Base-by-base conservation (phyloP, 2,329 filamentous ascomycete species). In the Gaeumannomyces tritici region DNA sequence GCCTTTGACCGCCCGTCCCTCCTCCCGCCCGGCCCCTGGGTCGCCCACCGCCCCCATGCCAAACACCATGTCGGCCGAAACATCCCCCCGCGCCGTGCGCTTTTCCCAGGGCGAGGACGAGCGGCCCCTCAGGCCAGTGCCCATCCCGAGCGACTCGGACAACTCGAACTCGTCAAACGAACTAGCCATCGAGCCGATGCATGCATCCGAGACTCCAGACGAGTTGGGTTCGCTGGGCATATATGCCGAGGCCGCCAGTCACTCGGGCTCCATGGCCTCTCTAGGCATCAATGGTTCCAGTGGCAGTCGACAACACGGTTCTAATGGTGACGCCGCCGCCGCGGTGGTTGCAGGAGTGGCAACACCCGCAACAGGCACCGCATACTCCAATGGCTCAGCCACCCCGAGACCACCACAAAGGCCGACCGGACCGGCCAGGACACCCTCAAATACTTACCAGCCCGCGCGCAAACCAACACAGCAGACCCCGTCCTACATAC, bases 401-500 rank as follows among this genome's bases (percentile, higher is more conserved):
- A 58, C 73, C 26, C 63, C 72, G 62, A 78, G 87, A 69, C 80
- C 60, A 7, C 35, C 83, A 29, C 85, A 89, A 69, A 83, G 89
- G 66, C 89, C 90, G 21, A 81, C 83, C 7, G 87, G 80, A 28
- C 89, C 89, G 24, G 82, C 83, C 62, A 81, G 90, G 69, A 92
- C 89, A 5, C 89, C 89, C 1, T 93, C 90, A 33, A 90, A 82
- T 72, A 92, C 90, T 35, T 95, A 95, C 73, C 89, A 89, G 65
- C 87, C 87, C 4, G 82, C 83, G 63, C 77, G 85, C 59, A 79
- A 82, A 62, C 79, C 82, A 2, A 65, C 60, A 0, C 74, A 74
- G 65, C 70, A 75, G 55, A 70, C 75, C n/a, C 71, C 78, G 60
- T 74, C 79, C 47, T 78, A 76, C 64, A 73, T 76, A 64, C 76